phyloP scores from a whole-genome alignment of 2,329 filamentous ascomycete species.

The Beauveria brongniartii region DNA sequence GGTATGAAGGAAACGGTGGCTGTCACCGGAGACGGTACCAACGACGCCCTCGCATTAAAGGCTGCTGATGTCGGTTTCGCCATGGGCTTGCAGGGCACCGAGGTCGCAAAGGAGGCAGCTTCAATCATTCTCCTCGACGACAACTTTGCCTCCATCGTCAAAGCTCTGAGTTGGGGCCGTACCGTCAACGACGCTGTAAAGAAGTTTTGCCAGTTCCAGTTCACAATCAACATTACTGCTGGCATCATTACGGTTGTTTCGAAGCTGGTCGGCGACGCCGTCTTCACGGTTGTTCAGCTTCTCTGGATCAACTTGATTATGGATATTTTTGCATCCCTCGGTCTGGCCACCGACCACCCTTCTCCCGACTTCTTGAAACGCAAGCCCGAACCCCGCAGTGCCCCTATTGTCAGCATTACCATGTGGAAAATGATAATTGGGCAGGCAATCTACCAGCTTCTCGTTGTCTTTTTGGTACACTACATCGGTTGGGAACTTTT shows the following conservation, averaged over 20 bases:
- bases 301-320: slow-evolving; percentile 56
- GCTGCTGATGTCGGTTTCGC: slow-evolving; percentile 60
- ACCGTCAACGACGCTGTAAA: slow-evolving; percentile 56
- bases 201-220: slow-evolving; percentile 50
- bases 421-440: slow-evolving; percentile 85
- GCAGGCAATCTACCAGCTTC: slow-evolving; percentile 64
- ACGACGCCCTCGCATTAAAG: slow-evolving; percentile 58
- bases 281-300: slow-evolving; percentile 50
- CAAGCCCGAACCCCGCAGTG: slow-evolving; percentile 21
- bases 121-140: slow-evolving; percentile 56
- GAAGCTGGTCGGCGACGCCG: slow-evolving; percentile 42
- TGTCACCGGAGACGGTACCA: slow-evolving; percentile 59
- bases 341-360: slow-evolving; percentile 33
- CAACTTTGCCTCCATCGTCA: slow-evolving; percentile 57
- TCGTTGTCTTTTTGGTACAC: slow-evolving; percentile 53
- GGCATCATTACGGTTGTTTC: slow-evolving; percentile 51
- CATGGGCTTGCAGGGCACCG: slow-evolving; percentile 59
- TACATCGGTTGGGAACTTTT: slow-evolving; percentile 48
- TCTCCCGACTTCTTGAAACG: slow-evolving; percentile 25
- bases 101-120: slow-evolving; percentile 55
- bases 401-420: slow-evolving; percentile 49
- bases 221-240: slow-evolving; percentile 55
- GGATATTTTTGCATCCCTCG: slow-evolving; percentile 50
- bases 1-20: slow-evolving; percentile 59
- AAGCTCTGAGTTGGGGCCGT: slow-evolving; percentile 53